A percentile compares a stretch with the other conserved stretches of the same genome.
Evolutionary conservation across 495 filamentous ascomycete genomes (phyloP).

Genomic region (Neurospora sp.): DNA sequence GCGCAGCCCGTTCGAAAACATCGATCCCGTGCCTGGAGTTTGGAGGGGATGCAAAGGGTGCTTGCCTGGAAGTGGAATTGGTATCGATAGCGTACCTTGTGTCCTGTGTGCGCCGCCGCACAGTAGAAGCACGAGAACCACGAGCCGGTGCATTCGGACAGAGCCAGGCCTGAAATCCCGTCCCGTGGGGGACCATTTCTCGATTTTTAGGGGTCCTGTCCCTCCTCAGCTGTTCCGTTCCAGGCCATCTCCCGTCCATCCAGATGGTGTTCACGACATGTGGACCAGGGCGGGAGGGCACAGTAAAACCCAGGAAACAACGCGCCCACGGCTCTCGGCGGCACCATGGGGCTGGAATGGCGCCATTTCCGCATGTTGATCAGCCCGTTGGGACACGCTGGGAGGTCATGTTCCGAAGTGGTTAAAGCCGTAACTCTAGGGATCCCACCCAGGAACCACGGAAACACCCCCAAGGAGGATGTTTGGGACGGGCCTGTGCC

Average conservation of each 20-base stretch:
- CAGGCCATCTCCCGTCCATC: background rate
- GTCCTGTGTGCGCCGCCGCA: background rate
- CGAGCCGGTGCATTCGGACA: background rate
- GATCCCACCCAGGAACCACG: background rate
- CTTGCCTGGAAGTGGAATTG: background rate
- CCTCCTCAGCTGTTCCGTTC: background rate
- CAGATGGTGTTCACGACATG: background rate
- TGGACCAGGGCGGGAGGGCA: background rate
- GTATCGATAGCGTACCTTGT: background rate
- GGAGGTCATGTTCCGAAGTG: background rate
- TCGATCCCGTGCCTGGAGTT: background rate
- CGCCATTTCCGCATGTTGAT: conserved; percentile 5
- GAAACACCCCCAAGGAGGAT: background rate
- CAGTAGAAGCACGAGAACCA: background rate
- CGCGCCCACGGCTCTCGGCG: background rate
- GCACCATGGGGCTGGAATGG: conserved; percentile 1
- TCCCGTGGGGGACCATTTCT: background rate
- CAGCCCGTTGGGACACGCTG: background rate
- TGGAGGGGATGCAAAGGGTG: background rate
- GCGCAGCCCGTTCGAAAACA: background rate
- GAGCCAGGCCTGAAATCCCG: background rate
- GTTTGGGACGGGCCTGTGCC: background rate
- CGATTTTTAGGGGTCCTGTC: background rate
- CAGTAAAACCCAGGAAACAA: background rate
- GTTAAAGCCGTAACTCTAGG: background rate